Evolutionary conservation across 208 protist genomes (phyloP), one percentile per base, ranked within the genome.

Genomic region (Vickermania spadyakhi): DNA sequence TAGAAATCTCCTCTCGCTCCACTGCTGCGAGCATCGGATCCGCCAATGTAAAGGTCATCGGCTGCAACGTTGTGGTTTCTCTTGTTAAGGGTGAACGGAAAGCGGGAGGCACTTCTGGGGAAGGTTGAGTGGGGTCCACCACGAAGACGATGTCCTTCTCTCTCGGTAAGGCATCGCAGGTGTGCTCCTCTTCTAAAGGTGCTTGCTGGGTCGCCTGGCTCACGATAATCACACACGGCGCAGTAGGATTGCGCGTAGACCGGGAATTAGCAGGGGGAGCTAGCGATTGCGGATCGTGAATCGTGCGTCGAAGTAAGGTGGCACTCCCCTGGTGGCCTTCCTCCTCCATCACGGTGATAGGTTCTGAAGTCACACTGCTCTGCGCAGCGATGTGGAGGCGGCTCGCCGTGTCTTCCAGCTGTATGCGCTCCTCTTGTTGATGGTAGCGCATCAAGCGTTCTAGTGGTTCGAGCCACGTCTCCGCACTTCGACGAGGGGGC

Each of bases 401-500:
- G n/a, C n/a, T n/a, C n/a, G n/a, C n/a, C n/a, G n/a, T n/a, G n/a
- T n/a, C n/a, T n/a, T n/a, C n/a, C n/a, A n/a, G n/a, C n/a, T n/a
- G n/a, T n/a, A n/a, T n/a, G n/a, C n/a, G n/a, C n/a, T n/a, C n/a
- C n/a, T n/a, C n/a, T n/a, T n/a, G n/a, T n/a, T n/a, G n/a, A n/a
- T n/a, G n/a, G n/a, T n/a, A n/a, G n/a, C n/a, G n/a, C n/a, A n/a
- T n/a, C n/a, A n/a, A n/a, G n/a, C n/a, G n/a, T n/a, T n/a, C n/a
- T n/a, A n/a, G n/a, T n/a, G n/a, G n/a, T n/a, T n/a, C n/a, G n/a
- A n/a, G n/a, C n/a, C n/a, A n/a, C n/a, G n/a, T n/a, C 41, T 49
- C 13, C 41, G 11, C 41, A 11, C 11, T 49, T 18, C 41, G 18
- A 11, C 18, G 60, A 31, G 77, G 68, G 0, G 72, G 70, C 1